Evolutionary conservation across 345 rosid species (phyloP).

Genomic region (Brassica nigra): DNA sequence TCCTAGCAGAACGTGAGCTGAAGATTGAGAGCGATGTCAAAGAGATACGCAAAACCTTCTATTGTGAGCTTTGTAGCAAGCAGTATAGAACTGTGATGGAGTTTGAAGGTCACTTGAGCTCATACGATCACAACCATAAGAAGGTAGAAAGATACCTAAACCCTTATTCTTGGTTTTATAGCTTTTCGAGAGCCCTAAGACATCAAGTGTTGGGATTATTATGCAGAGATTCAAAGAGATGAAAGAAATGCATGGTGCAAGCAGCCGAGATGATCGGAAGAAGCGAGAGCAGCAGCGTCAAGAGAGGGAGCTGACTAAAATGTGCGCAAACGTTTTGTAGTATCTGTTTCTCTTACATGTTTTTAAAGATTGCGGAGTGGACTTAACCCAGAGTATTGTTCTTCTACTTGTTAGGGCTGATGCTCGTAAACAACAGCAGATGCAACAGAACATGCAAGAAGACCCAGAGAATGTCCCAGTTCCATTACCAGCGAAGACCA

Average conservation of each 20-base stretch:
- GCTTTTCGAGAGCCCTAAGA: neutral
- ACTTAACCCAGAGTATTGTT: neutral
- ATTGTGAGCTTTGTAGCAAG: constrained; percentile 93
- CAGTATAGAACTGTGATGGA: constrained; percentile 96
- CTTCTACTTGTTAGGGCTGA: constrained; percentile 61
- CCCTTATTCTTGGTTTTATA: neutral
- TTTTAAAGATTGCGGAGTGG: neutral
- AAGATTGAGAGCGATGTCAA: constrained; percentile 94
- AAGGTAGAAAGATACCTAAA: constrained; percentile 54
- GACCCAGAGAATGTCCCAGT: constrained; percentile 49
- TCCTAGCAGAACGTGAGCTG: constrained; percentile 97
- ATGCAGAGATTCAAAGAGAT: constrained; percentile 93
- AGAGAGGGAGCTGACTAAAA: constrained; percentile 91
- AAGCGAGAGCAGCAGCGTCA: constrained; percentile 87
- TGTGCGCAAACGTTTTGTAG: constrained; percentile 54
- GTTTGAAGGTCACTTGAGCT: constrained; percentile 92
- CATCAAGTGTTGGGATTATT: neutral
- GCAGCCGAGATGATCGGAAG: constrained; percentile 90
- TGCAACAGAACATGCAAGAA: constrained; percentile 51
- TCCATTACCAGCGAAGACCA: constrained; percentile 37
- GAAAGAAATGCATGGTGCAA: constrained; percentile 86
- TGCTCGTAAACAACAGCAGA: constrained; percentile 73
- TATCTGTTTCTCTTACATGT: neutral
- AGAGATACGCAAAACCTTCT: constrained; percentile 90
- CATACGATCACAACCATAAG: constrained; percentile 98